Evolutionary conservation across 176 grass and related monocot genomes (phyloP), one percentile per base, ranked within the genome.

Genomic region (Triticum urartu): DNA sequence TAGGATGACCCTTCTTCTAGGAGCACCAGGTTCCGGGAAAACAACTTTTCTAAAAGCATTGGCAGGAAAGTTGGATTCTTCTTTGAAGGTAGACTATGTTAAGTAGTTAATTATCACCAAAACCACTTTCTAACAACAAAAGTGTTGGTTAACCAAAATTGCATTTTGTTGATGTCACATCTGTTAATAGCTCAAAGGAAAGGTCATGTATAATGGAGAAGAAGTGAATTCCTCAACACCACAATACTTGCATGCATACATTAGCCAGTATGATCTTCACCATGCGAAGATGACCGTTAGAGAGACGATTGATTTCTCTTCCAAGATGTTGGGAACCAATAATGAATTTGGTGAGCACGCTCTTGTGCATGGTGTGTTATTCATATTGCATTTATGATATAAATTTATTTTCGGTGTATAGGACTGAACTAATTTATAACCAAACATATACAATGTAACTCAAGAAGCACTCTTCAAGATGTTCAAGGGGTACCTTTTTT

Each of bases 161-260:
- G 70, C 9, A 43, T 43, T 42, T 89, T 39, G 1, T 62, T 85
- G 9, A 74, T 45, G 3, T 24, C 33, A 81, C 56, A 7, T 87
- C 64, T 83, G 5, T 67, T 6, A 77, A 78, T 60, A 93, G 89
- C 20, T 84, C 65, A 88, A 75, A 63, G 91, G 91, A 66, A 88
- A 77, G 72, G 62, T 96, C 36, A 79, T 80, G 9, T 93, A 97
- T 65, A 97, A 64, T 28, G 62, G 62, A 64, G 11, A 28, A 5
- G 62, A 64, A 28, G 10, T 64, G 24, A 64, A 64, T 64, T 11
- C 24, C 24, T 11, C 11, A 43, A 43, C 40, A 43, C 40, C 40
- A 11, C 40, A 43, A 43, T 43, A 43, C 40, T 43, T 10, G 9
- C 62, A 14, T 64, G 62, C 62, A 2, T 64, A 64, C 62, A 64